A percentile compares a stretch with the other conserved stretches of the same genome.
phyloP scores from a whole-genome alignment of 306 rosid species.

The Bauhinia variegata region DNA sequence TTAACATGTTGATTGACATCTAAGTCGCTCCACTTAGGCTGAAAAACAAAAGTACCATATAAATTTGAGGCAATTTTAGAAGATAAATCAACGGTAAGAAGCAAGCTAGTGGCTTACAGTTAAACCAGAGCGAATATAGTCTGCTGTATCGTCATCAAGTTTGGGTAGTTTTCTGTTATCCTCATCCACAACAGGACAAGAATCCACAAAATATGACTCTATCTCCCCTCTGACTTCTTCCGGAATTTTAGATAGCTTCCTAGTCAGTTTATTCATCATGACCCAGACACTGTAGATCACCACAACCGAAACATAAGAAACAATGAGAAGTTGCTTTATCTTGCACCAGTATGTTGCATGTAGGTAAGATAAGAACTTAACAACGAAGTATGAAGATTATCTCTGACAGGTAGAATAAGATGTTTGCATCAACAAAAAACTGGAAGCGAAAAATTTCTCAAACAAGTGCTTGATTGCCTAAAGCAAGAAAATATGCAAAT shows the following conservation, averaged over 20 bases:
- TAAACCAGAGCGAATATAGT: slow-evolving; percentile 66
- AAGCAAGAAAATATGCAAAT: slow-evolving; percentile 25
- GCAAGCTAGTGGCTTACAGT: slow-evolving; percentile 56
- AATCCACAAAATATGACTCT: slow-evolving; percentile 73
- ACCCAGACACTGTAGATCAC: slow-evolving; percentile 87
- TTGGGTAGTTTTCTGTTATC: slow-evolving; percentile 80
- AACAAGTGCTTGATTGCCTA: slow-evolving; percentile 12
- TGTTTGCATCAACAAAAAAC: slow-evolving; percentile 17
- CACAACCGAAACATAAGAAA: slow-evolving; percentile 36
- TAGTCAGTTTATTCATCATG: slow-evolving; percentile 96
- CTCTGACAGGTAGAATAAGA: slow-evolving; percentile 3
- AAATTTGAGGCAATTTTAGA: not conserved
- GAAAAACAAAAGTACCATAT: slow-evolving; percentile 30
- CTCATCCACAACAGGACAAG: slow-evolving; percentile 83
- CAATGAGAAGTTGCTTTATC: slow-evolving; percentile 2
- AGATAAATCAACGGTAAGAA: slow-evolving; percentile 19
- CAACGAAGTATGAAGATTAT: slow-evolving; percentile 6
- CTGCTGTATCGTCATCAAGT: slow-evolving; percentile 79
- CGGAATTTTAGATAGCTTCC: slow-evolving; percentile 91
- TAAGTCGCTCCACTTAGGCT: slow-evolving; percentile 97
- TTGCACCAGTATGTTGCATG: slow-evolving; percentile 8
- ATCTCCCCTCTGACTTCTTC: slow-evolving; percentile 91
- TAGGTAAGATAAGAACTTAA: slow-evolving; percentile 1
- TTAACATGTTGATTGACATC: slow-evolving; percentile 98
- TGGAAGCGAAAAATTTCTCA: not conserved